Evolutionary conservation across 2,329 filamentous ascomycete genomes (phyloP), one percentile per base, ranked within the genome.

Genomic region (Septoria petroselini): DNA sequence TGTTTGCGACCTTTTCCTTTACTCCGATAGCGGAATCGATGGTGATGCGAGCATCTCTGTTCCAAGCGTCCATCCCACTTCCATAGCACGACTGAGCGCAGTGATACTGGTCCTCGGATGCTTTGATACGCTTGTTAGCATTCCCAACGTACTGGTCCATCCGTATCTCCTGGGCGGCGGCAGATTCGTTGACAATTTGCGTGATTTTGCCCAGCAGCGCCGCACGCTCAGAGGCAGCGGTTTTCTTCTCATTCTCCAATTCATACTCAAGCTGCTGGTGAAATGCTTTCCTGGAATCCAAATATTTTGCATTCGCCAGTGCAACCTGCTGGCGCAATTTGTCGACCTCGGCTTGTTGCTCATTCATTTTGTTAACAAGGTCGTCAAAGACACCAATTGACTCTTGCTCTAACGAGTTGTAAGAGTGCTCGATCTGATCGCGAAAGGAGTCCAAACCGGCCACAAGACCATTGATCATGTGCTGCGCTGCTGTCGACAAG

Each of bases 391-490:
- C 80, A 4, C 74, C 73, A 66, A 91, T 94, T 73, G 95, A 90
- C 58, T 97, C 90, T 52, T 84, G 84, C 7, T 90, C 90, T 1
- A 97, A 78, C 1, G 81, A 79, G 58, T 83, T 86, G 68, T 95
- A 96, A 0, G 91, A 96, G 9, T 81, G 73, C 62, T 95, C 88
- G 21, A 97, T 79, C 75, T 91, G 83, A 41, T 76, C 80, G 67
- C 96, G 89, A 63, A 97, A 94, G n/a, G 80, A 78, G 25, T 83
- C 80, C 53, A 98, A 79, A 68, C 97, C 91, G 51, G 80, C 85
- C 52, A 95, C 81, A 41, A 97, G 91, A 60, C 94, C 91, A 9
- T 85, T 86, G 0, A 90, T 89, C 55, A 97, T 96, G 48, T 86
- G 84, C 70, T 91, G 88, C 1, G 91, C 90, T 7, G 91, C 89